Conservation (phyloP, 1,284 basidiomycete species). For the Cryptococcus sp. region DNA sequence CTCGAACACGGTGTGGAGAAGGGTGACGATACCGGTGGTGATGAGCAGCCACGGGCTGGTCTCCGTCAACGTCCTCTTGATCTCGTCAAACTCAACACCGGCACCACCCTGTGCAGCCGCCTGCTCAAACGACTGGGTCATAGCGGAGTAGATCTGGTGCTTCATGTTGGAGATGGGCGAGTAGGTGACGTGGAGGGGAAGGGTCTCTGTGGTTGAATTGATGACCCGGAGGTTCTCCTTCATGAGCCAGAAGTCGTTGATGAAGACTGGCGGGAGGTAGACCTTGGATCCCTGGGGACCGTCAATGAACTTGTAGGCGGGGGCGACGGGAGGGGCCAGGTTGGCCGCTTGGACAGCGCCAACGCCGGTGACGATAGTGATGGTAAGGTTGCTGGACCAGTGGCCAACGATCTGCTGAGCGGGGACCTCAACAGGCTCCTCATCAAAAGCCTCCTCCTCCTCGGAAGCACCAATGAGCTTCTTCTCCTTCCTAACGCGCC, state of each 20-base stretch:
- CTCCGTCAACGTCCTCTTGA: slow-evolving; percentile 90
- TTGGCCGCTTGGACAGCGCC: slow-evolving; percentile 57
- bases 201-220: slow-evolving; percentile 66
- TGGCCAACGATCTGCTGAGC: slow-evolving; percentile 60
- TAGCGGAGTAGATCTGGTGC: slow-evolving; percentile 73
- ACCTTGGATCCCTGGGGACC: slow-evolving; percentile 55
- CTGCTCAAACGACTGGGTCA: slow-evolving; percentile 78
- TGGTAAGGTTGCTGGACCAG: slow-evolving; percentile 81
- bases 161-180: slow-evolving; percentile 72
- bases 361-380: slow-evolving; percentile 77
- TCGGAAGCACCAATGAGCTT: slow-evolving; percentile 64
- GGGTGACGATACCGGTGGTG: slow-evolving; percentile 67
- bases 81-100: slow-evolving; percentile 77
- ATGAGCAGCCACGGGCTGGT: slow-evolving; percentile 88
- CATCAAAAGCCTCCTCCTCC: slow-evolving; percentile 29
- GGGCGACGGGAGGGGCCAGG: slow-evolving; percentile 61
- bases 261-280: slow-evolving; percentile 84
- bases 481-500: slow-evolving; percentile 74
- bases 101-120: slow-evolving; percentile 60
- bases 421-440: slow-evolving; percentile 14
- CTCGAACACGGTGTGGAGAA: slow-evolving; percentile 87
- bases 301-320: slow-evolving; percentile 56
- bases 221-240: slow-evolving; percentile 74
- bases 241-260: slow-evolving; percentile 91
- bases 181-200: slow-evolving; percentile 78